Evolutionary conservation across 192 early-diverging fungal species (phyloP), one percentile per base, ranked within the genome.

Genomic region (Linnemannia exigua): DNA sequence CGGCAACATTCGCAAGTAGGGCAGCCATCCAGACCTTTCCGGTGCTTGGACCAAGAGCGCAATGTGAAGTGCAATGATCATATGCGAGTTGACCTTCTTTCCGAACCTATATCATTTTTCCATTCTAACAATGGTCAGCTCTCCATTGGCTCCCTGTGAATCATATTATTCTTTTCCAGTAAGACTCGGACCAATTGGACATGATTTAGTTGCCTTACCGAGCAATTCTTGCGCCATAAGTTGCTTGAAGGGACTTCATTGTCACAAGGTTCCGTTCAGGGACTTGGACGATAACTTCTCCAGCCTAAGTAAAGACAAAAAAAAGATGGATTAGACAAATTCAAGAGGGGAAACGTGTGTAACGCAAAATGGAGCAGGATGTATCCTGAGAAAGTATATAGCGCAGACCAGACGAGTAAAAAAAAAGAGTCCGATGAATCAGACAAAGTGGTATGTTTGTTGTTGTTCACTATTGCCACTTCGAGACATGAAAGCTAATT

Each of bases 281-380:
- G 4, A 92, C 91, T 16, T 88, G 82, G 3, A 92, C 86, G 70
- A 92, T 88, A 1, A 91, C 83, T 71, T 92, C 91, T 33, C 91
- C 91, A 33, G 88, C 84, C 90, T 91, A 78, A 44, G 58, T 1
- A n/a, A n/a, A n/a, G 11, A 67, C 17, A 44, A 63, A 50, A 36
- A 38, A 68, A 46, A 20, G 47, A 20, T 31, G 22, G 37, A 47
- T 80, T 36, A 37, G 44, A 17, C n/a, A 25, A 31, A 41, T 35
- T n/a, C 46, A 25, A 41, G 50, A 25, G 28, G 36, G 20, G 31
- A 36, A 28, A 31, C 67, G 75, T 71, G 44, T 71, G 70, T 71
- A 71, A 71, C 70, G 11, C 20, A 46, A 5, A 17, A 69, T 7
- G 70, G 36, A 33, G 8, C 58, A 25, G 25, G 28, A 63, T 25